These are phyloP conservation scores for Pseudonitzschia multiseries DNA, from an alignment of 108 stramenopile genomes.

Conservation along the genomic window DNA sequence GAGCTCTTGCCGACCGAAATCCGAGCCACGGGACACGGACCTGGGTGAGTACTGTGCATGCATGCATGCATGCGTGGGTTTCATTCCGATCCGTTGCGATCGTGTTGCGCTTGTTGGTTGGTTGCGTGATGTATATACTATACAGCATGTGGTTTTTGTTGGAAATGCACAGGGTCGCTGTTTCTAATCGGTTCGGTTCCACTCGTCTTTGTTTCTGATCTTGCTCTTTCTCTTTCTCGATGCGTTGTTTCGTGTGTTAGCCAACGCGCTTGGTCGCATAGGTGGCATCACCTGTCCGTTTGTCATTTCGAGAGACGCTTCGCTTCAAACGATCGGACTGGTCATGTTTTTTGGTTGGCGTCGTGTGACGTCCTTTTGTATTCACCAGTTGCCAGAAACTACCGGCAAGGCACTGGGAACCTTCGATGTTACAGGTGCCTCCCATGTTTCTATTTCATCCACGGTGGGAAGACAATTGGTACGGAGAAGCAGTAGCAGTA, in stretches of 20 bases:
- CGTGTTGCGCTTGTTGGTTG: background rate
- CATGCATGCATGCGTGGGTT: too few species aligned
- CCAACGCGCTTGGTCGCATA: constrained; percentile 50
- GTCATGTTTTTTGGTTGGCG: constrained; percentile 32
- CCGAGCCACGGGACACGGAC: constrained; percentile 64
- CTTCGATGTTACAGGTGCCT: background rate
- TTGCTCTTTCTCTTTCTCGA: background rate
- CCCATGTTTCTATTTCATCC: too few species aligned
- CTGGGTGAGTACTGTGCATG: background rate
- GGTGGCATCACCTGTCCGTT: constrained; percentile 51
- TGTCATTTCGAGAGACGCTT: constrained; percentile 32
- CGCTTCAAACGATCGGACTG: constrained; percentile 35
- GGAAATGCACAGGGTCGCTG: too few species aligned
- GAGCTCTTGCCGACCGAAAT: constrained; percentile 72
- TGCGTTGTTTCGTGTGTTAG: background rate
- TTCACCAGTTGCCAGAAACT: constrained; percentile 37
- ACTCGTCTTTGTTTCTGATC: background rate
- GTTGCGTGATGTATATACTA: too few species aligned
- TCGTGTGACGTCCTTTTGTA: constrained; percentile 18
- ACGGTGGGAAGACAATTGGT: background rate
- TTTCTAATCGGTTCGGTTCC: too few species aligned
- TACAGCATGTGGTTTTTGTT: too few species aligned
- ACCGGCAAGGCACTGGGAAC: constrained; percentile 34
- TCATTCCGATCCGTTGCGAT: too few species aligned
- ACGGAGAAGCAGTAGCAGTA: background rate